phyloP scores from a whole-genome alignment of 768 basidiomycete genomes.

The Tricholoma flavovirens region DNA sequence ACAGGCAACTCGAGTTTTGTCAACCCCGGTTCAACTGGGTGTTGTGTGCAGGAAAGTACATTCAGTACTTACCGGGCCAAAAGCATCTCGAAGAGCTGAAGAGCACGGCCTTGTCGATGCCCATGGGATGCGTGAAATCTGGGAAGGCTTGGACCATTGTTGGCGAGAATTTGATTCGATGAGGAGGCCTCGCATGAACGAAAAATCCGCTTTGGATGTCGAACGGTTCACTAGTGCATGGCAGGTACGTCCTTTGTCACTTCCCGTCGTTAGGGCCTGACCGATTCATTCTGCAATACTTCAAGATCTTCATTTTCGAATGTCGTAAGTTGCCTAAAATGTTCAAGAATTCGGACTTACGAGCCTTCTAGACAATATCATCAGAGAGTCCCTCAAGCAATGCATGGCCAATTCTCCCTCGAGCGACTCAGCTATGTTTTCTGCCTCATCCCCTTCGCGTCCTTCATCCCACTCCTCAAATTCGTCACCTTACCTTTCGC shows the following conservation, averaged over 20 bases:
- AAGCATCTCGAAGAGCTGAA: slow-evolving; percentile 54
- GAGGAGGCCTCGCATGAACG: slow-evolving; percentile 29
- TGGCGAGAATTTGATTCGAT: slow-evolving; percentile 82
- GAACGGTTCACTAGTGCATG: slow-evolving; percentile 75
- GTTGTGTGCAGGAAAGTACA: slow-evolving; percentile 77
- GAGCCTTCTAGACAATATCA: slow-evolving; percentile 60
- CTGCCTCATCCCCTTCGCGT: slow-evolving; percentile 40
- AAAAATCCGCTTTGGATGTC: slow-evolving; percentile 34
- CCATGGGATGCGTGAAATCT: slow-evolving; percentile 67
- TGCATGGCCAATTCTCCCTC: slow-evolving; percentile 26
- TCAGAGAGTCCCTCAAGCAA: slow-evolving; percentile 77
- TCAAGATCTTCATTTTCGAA: slow-evolving; percentile 84
- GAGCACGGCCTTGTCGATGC: slow-evolving; percentile 55
- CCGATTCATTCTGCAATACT: slow-evolving; percentile 8
- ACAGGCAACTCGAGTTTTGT: slow-evolving; percentile 55
- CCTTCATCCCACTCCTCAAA: slow-evolving; percentile 37
- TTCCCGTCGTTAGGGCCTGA: slow-evolving; percentile 6
- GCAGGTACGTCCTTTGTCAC: slow-evolving; percentile 52
- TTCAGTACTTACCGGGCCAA: slow-evolving; percentile 68
- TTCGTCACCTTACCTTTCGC: slow-evolving; percentile 40
- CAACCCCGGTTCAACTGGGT: slow-evolving; percentile 70
- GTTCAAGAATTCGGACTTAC: neutral
- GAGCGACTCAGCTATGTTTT: slow-evolving; percentile 28
- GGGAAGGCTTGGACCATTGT: slow-evolving; percentile 74
- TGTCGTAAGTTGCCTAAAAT: slow-evolving; percentile 51